Evolutionary conservation across 139 green algal species (phyloP), one percentile per base, ranked within the genome.

Genomic region (Monoraphidium neglectum): DNA sequence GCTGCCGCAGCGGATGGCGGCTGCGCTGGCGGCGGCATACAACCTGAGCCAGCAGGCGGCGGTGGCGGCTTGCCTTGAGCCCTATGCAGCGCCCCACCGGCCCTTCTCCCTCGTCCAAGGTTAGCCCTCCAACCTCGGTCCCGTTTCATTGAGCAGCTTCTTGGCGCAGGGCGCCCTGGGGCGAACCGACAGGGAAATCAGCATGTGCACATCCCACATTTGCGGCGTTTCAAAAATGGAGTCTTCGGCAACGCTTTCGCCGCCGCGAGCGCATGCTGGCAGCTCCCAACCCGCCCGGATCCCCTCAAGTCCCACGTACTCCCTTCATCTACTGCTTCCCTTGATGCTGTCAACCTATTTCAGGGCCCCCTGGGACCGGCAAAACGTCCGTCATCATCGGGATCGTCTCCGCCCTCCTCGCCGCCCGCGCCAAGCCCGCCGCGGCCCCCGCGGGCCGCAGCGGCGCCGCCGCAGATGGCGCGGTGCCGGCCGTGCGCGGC

Each of bases 301-400:
- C n/a, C n/a, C n/a, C n/a, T n/a, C n/a, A n/a, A n/a, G n/a, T n/a
- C n/a, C n/a, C n/a, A n/a, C n/a, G n/a, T n/a, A n/a, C n/a, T n/a
- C n/a, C n/a, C n/a, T n/a, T n/a, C n/a, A n/a, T n/a, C n/a, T n/a
- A n/a, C n/a, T n/a, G n/a, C n/a, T n/a, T n/a, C n/a, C n/a, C n/a
- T n/a, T n/a, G n/a, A n/a, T n/a, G n/a, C n/a, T n/a, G n/a, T n/a
- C n/a, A n/a, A n/a, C n/a, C n/a, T n/a, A n/a, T 13, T 4, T 56
- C 49, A 21, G 88, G 90, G 0, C 90, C 90, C 1, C 90, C 90
- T 12, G 90, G 90, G 40, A 94, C 89, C 5, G 89, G 89, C 36
- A 93, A 94, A 78, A 94, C 88, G 0, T 74, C 78, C 2, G 74
- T 76, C 38, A 89, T 91, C 46, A 68, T 90, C 49, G 89, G 79